phyloP scores from a whole-genome alignment of 1,139 yeast species.

The Debaryomyces sp. region DNA sequence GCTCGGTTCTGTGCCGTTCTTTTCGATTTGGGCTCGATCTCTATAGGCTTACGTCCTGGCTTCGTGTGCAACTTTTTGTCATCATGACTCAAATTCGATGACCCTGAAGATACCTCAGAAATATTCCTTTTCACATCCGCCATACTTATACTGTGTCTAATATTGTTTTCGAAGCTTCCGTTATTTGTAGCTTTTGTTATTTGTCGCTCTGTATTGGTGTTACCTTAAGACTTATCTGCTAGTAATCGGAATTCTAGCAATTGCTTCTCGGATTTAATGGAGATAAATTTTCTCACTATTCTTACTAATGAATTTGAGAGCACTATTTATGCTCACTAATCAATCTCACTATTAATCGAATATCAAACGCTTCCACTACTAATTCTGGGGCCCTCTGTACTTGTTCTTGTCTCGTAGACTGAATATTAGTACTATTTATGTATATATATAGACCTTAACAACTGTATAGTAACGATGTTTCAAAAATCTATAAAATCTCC shows the following conservation, averaged over 20 bases:
- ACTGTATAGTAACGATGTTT: not conserved
- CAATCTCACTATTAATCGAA: not conserved
- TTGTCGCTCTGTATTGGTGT: not conserved
- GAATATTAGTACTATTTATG: not conserved
- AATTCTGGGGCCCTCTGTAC: not conserved
- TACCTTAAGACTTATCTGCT: not conserved
- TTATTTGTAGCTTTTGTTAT: not conserved
- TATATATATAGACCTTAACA: not conserved
- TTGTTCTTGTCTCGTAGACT: not conserved
- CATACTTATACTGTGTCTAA: slow-evolving; percentile 18
- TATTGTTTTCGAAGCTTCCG: not conserved
- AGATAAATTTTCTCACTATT: not conserved
- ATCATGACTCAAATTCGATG: slow-evolving; percentile 28
- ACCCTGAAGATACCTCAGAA: slow-evolving; percentile 27
- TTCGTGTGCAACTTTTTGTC: slow-evolving; percentile 44
- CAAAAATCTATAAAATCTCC: not conserved
- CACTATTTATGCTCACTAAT: not conserved
- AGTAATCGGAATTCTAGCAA: not conserved
- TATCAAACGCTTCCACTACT: not conserved
- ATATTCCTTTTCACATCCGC: slow-evolving; percentile 40
- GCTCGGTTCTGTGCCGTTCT: slow-evolving; percentile 97
- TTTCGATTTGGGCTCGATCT: slow-evolving; percentile 79
- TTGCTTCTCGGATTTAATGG: not conserved
- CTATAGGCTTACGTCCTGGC: slow-evolving; percentile 70
- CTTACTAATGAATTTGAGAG: not conserved